A percentile compares a stretch with the other conserved stretches of the same genome.
These are phyloP conservation scores for Scleroderma bovista DNA, from an alignment of 768 basidiomycete species.

Conservation along the genomic window DNA sequence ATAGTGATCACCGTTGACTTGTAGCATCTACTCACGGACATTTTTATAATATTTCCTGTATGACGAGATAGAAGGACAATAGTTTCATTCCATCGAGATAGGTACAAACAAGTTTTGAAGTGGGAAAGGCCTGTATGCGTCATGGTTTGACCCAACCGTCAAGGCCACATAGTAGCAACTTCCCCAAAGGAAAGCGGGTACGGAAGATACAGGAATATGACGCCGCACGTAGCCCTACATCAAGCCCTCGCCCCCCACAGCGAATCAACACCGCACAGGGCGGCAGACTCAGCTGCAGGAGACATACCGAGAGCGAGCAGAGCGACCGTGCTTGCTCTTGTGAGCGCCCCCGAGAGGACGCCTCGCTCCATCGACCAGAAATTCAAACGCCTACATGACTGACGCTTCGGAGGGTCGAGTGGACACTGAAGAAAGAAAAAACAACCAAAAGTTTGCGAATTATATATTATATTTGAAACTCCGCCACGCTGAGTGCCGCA, in stretches of 20 bases:
- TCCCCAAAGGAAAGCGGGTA: constrained; percentile 38
- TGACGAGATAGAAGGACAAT: not conserved
- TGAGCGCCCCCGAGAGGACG: constrained; percentile 43
- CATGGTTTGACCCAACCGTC: constrained; percentile 84
- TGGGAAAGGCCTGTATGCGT: constrained; percentile 44
- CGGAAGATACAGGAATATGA: constrained; percentile 83
- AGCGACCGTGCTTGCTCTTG: constrained; percentile 38
- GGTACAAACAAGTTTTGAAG: not conserved
- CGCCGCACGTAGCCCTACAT: constrained; percentile 46
- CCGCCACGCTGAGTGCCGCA: no score
- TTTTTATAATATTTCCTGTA: not conserved
- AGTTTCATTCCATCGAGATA: not conserved
- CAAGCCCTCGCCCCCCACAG: constrained; percentile 34
- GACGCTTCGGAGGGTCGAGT: constrained; percentile 65
- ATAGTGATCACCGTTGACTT: not conserved
- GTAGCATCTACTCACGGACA: not conserved
- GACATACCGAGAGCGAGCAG: constrained; percentile 31
- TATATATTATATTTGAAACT: constrained; percentile 28
- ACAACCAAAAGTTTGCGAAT: constrained; percentile 17
- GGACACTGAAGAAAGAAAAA: constrained; percentile 48
- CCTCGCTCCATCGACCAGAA: constrained; percentile 82
- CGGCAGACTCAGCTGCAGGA: constrained; percentile 42
- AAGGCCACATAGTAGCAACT: constrained; percentile 71
- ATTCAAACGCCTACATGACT: constrained; percentile 46
- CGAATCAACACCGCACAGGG: constrained; percentile 47